phyloP scores from a whole-genome alignment of 23 red algal genomes.

The Gracilariopsis chorda region DNA sequence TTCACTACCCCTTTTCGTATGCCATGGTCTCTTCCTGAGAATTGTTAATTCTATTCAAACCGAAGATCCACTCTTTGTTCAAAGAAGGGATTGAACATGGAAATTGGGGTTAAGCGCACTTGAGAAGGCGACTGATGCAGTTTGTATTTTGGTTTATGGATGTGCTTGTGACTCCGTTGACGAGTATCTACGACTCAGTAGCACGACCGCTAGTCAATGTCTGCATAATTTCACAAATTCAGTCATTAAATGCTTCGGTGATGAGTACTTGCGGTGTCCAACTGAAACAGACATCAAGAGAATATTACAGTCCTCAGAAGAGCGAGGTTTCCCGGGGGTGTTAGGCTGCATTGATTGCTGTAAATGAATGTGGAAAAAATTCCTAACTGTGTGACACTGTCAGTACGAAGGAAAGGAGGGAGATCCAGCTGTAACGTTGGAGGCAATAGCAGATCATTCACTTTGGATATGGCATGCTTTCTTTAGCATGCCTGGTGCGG shows the following conservation, averaged over 20 bases:
- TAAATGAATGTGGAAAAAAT: background rate
- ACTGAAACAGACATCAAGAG: background rate
- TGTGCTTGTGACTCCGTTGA: background rate
- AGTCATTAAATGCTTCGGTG: background rate
- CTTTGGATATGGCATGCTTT: conserved; percentile 7
- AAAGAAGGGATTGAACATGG: no score
- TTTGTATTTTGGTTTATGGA: background rate
- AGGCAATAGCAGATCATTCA: background rate
- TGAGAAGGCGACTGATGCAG: background rate
- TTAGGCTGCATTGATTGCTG: background rate
- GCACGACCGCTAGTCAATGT: background rate
- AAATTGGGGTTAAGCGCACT: no score
- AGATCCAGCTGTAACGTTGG: background rate
- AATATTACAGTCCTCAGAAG: background rate
- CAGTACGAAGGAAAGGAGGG: conserved; percentile 7
- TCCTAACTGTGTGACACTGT: background rate
- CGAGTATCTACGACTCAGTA: conserved; percentile 10
- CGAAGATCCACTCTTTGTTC: no score
- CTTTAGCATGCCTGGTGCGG: background rate
- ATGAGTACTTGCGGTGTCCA: conserved; percentile 4
- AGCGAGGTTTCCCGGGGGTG: background rate
- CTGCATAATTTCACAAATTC: background rate
- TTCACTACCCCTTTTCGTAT: background rate
- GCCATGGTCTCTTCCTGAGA: no score
- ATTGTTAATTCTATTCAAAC: no score